Base-by-base conservation (phyloP, 495 filamentous ascomycete species). In the Paragyromitra xinjiangensis region DNA sequence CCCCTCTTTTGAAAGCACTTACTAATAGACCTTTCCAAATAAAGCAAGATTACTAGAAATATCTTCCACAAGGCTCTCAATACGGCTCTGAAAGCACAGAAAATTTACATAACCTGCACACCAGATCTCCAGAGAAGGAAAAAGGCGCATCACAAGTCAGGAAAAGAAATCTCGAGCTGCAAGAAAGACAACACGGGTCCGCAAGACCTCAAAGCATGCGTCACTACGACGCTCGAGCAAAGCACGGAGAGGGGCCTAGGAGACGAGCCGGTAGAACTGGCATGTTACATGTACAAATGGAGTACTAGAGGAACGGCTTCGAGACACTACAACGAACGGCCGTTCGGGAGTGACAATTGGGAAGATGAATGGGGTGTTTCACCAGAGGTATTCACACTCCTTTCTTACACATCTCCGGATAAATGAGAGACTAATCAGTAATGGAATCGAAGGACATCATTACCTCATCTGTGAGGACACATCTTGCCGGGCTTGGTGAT, bases 271-370 rank as follows among this genome's bases (percentile, higher is more conserved):
- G 73, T 80, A 6, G 78, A 78, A 45, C 71, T 76, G 8, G 79
- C 29, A 24, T 82, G 80, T 61, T 82, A 82, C 42, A 71, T 81
- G 59, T 81, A 82, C 75, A 81, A 81, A 45, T 82, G 79, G 80
- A 69, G 69, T 1, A 73, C 80, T 3, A 71, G 80, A 5, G 75
- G 79, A 7, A n/a, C 42, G 1, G 24, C 16, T 3, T 6, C n/a
- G 0, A 65, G 72, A 34, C 80, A 82, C 59, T 77, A 79, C 16
- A 69, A 79, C 56, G 80, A 82, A 51, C 69, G 59, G 16, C 80
- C 80, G 11, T 78, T 67, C 14, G 80, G 79, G 44, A 73, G 64
- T 39, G 66, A 78, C n/a, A 67, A 53, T 8, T 75, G 77, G 70
- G 40, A 69, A 16, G 19, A 71, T 2, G 42, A 64, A 34, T 79